phyloP scores from a whole-genome alignment of 2,329 filamentous ascomycete genomes.

The Pestalotiopsis sp. region DNA sequence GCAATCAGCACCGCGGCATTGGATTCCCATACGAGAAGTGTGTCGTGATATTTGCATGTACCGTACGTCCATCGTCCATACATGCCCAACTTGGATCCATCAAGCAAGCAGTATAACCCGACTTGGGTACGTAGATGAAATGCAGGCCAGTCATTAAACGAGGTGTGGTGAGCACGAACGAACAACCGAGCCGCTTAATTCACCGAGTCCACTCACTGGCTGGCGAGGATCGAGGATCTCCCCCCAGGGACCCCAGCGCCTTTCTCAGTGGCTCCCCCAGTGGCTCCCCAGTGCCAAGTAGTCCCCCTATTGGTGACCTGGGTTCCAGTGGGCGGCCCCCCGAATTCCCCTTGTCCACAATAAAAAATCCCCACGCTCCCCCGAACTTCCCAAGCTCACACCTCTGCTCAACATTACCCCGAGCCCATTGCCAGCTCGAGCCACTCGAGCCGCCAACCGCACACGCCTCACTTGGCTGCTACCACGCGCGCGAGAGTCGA shows the following conservation, averaged over 20 bases:
- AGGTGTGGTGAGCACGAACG: neutral
- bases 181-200: neutral
- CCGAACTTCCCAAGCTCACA: slow-evolving; percentile 20
- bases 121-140: neutral
- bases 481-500: slow-evolving; percentile 24
- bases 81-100: too few relatives aligned
- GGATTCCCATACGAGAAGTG: too few relatives aligned
- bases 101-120: too few relatives aligned
- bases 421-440: slow-evolving; percentile 29
- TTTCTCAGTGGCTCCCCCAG: neutral
- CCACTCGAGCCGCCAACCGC: neutral
- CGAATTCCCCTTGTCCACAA: slow-evolving; percentile 13
- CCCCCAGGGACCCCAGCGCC: too few relatives aligned
- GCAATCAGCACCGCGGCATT: too few relatives aligned
- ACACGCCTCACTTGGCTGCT: slow-evolving; percentile 21
- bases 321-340: neutral
- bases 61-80: too few relatives aligned
- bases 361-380: slow-evolving; percentile 14
- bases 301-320: neutral
- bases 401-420: slow-evolving; percentile 50
- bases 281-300: neutral
- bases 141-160: neutral
- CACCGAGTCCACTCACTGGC: neutral
- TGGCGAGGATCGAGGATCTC: neutral
- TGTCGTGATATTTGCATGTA: too few relatives aligned